Evolutionary conservation across 305 asterid genomes (phyloP), one percentile per base, ranked within the genome.

Genomic region (Fraxinus angustifolia): DNA sequence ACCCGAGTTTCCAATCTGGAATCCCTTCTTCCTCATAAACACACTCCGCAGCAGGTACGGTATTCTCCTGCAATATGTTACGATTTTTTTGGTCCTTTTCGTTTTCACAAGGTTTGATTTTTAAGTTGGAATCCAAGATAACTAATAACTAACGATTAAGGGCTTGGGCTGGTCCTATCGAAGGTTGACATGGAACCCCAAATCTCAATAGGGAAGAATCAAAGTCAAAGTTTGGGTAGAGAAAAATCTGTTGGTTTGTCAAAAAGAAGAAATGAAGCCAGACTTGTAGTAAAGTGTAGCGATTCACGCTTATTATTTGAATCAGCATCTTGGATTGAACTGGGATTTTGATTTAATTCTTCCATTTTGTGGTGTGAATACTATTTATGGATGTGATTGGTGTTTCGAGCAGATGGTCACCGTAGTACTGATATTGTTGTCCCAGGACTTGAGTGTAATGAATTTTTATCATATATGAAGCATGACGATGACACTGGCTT

Each of bases 1-100:
- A 79, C 87, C 79, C 79, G 89, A 71, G 90, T 89, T 7, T 71
- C 87, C 77, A 89, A 83, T 87, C 81, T 89, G 87, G 92, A 89
- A 79, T 84, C 89, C 5, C 81, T 60, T 58, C 71, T 87, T 73
- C 40, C 88, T 76, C 76, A 2, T 73, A 53, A 83, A 71, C 65
- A 87, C 42, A 28, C 82, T 81, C 70, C 90, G 31, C 8, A 86
- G 70, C 87, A 81, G 89, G 90, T 89, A 16, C 35, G 40, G 30
- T 48, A 68, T 75, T 31, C 26, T 77, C 45, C 23, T 50, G 4
- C 16, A 48, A 48, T 14, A 48, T 48, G 17, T 48, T 48, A 48
- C 7, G 58, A 4, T 1, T 48, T 48, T 48, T 48, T 48, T 62
- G 34, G n/a, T 62, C 34, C 72, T 23, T 21, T 23, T 21, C 30